These are phyloP conservation scores for Vigna radiata DNA, from an alignment of 306 rosid genomes.

Conservation along the genomic window DNA sequence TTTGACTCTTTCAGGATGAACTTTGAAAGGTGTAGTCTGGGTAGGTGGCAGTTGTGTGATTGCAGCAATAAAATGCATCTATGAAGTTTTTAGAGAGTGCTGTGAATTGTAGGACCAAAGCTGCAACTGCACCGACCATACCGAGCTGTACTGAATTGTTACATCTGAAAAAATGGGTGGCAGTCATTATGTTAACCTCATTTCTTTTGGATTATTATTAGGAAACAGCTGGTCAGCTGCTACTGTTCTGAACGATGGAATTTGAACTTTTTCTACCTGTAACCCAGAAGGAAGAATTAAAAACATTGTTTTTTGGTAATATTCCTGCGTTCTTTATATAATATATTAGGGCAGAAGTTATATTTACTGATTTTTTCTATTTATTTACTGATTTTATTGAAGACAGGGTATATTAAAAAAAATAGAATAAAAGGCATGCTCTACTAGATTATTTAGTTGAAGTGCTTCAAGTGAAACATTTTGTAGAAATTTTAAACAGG, in stretches of 20 bases:
- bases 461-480: too few species aligned
- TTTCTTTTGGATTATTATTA: constrained; percentile 34
- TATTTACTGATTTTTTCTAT: too few species aligned
- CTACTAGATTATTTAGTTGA: too few species aligned
- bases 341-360: too few species aligned
- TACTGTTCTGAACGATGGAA: background rate
- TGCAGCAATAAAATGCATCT: constrained; percentile 37
- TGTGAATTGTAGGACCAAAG: constrained; percentile 40
- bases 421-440: too few species aligned
- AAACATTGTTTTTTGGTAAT: background rate
- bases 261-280: constrained; percentile 6
- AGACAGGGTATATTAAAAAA: too few species aligned
- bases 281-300: background rate
- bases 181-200: constrained; percentile 17
- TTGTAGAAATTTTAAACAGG: too few species aligned
- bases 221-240: constrained; percentile 11
- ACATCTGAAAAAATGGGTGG: constrained; percentile 13
- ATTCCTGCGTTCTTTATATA: too few species aligned
- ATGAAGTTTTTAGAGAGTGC: constrained; percentile 27
- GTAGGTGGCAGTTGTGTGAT: constrained; percentile 25
- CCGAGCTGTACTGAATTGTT: constrained; percentile 37
- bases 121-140: constrained; percentile 34
- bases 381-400: too few species aligned
- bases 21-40: constrained; percentile 47
- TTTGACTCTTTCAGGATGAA: constrained; percentile 60